A percentile compares a stretch with the other conserved stretches of the same genome.
Conservation (phyloP, 306 rosid genomes). For the Herpetospermum pedunculosum region DNA sequence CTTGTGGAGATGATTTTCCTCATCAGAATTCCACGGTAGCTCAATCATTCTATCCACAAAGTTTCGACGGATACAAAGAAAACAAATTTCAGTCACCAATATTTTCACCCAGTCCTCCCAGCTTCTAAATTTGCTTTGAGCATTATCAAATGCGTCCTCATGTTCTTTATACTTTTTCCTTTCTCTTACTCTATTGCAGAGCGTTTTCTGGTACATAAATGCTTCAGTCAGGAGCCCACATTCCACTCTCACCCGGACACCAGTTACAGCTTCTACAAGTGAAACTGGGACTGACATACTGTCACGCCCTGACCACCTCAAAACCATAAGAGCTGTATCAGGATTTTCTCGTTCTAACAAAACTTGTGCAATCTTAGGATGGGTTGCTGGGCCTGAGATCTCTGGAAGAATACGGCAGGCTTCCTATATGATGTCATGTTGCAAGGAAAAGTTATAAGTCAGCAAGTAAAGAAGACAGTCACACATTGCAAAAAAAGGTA, state of each 20-base stretch:
- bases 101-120: constrained; percentile 78
- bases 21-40: constrained; percentile 89
- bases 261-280: constrained; percentile 81
- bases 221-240: constrained; percentile 96
- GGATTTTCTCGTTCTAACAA: constrained; percentile 79
- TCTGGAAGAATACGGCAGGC: constrained; percentile 82
- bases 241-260: constrained; percentile 93
- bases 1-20: constrained; percentile 81
- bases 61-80: constrained; percentile 84
- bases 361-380: constrained; percentile 95
- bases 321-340: constrained; percentile 80
- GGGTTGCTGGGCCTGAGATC: constrained; percentile 69
- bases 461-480: constrained; percentile 2
- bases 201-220: constrained; percentile 78
- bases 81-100: constrained; percentile 84
- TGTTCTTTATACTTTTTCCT: constrained; percentile 37
- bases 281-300: constrained; percentile 47
- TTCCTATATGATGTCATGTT: constrained; percentile 48
- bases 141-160: constrained; percentile 25
- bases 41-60: constrained; percentile 84
- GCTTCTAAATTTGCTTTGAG: constrained; percentile 23
- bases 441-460: constrained; percentile 4
- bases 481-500: not conserved
- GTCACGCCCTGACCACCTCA: constrained; percentile 90
- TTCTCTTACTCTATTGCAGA: constrained; percentile 56